Conservation (phyloP, 768 basidiomycete genomes). For the Mrakia hoshinonis region DNA sequence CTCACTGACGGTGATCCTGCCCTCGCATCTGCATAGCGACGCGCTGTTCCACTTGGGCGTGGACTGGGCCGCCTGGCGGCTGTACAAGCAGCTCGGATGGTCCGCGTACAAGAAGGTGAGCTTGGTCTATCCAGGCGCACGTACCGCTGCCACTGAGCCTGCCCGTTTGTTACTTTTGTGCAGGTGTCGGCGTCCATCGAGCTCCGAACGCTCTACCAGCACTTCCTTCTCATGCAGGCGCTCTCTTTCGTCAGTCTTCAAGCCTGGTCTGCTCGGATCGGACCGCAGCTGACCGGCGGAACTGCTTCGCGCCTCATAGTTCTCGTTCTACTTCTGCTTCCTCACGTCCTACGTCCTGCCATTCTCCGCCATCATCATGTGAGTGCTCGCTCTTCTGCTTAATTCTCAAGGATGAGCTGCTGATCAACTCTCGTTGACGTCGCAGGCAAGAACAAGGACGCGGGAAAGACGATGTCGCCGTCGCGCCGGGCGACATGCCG, state of each 20-base stretch:
- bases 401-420: neutral
- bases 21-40: neutral
- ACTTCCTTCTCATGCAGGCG: neutral
- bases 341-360: slow-evolving; percentile 13
- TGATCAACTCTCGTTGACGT: neutral
- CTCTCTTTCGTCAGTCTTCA: neutral
- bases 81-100: slow-evolving; percentile 20
- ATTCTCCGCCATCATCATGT: slow-evolving; percentile 5
- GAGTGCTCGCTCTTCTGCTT: neutral
- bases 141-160: too few relatives aligned
- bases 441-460: neutral
- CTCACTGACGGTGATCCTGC: too few relatives aligned
- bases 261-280: too few relatives aligned
- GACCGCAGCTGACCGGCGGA: neutral
- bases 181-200: slow-evolving; percentile 8
- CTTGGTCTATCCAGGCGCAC: neutral
- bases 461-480: neutral
- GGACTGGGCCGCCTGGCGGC: slow-evolving; percentile 7
- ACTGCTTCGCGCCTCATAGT: neutral
- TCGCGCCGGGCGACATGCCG: neutral
- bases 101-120: neutral
- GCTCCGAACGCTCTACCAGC: slow-evolving; percentile 6
- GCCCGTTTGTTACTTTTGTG: neutral
- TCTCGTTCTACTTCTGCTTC: neutral
- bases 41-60: slow-evolving; percentile 6